These are phyloP conservation scores for Solanum infundibuliforme DNA, from an alignment of 257 asterid genomes.

Conservation along the genomic window DNA sequence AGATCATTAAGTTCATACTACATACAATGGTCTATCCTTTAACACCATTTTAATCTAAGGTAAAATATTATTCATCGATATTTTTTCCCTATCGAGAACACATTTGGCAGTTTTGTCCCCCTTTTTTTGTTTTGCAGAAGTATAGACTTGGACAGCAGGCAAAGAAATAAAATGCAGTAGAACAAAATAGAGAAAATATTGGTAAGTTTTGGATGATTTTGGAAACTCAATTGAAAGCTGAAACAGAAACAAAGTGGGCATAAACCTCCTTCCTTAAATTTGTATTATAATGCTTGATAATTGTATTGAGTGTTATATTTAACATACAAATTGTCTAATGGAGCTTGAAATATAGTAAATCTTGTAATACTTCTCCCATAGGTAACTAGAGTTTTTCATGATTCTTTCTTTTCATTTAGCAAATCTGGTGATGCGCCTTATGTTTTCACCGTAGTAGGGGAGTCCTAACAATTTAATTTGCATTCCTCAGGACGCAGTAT, in stretches of 20 bases:
- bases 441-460: constrained; percentile 20
- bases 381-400: not conserved
- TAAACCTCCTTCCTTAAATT: not conserved
- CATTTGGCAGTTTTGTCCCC: not conserved
- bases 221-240: not conserved
- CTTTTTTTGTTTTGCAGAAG: constrained; percentile 23
- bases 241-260: not conserved
- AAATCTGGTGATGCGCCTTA: not conserved
- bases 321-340: not conserved
- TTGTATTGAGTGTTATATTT: not conserved
- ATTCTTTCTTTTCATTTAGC: not conserved
- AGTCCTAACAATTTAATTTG: constrained; percentile 33
- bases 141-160: constrained; percentile 72
- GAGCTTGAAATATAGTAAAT: not conserved
- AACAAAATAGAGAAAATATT: constrained; percentile 20
- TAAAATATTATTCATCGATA: not conserved
- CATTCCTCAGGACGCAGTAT: constrained; percentile 27
- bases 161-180: constrained; percentile 34
- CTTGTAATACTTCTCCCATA: not conserved
- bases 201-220: not conserved
- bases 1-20: not conserved
- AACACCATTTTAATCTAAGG: not conserved
- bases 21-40: too few relatives aligned
- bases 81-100: not conserved
- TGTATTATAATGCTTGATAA: not conserved